Conservation (phyloP, 768 basidiomycete species). For the Rhodotorula babjevae region DNA sequence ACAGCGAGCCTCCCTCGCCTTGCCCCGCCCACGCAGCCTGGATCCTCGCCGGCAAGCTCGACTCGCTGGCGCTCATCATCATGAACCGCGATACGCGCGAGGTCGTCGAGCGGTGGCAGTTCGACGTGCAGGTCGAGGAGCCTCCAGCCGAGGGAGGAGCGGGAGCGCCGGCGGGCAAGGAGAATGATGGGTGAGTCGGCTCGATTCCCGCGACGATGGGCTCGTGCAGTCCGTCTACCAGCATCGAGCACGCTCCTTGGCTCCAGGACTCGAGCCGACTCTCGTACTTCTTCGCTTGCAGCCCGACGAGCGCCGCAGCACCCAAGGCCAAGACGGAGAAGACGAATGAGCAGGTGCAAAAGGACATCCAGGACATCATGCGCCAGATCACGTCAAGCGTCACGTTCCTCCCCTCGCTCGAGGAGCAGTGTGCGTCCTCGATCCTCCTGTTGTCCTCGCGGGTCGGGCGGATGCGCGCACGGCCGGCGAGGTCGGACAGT, state of each 20-base stretch:
- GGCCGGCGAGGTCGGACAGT: too few relatives aligned
- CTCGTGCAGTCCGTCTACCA: too few relatives aligned
- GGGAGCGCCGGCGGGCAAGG: constrained; percentile 26
- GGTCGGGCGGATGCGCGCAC: too few relatives aligned
- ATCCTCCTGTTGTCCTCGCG: too few relatives aligned
- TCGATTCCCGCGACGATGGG: constrained; percentile 12
- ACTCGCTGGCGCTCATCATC: constrained; percentile 89
- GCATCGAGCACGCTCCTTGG: too few relatives aligned
- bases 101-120: constrained; percentile 95
- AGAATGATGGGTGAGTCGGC: constrained; percentile 55
- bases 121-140: constrained; percentile 83
- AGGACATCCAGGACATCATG: constrained; percentile 93
- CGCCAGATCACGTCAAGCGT: constrained; percentile 97
- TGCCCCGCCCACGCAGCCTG: constrained; percentile 63
- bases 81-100: constrained; percentile 88
- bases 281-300: not conserved
- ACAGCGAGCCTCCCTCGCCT: too few relatives aligned
- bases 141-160: constrained; percentile 38
- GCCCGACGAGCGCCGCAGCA: not conserved
- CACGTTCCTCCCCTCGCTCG: constrained; percentile 90
- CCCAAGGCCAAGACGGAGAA: constrained; percentile 46
- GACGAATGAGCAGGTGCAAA: constrained; percentile 72
- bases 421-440: constrained; percentile 59
- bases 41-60: constrained; percentile 86
- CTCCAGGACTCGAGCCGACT: fast-evolving